Percentiles rank a stretch among this genome's conserved stretches.
These are phyloP conservation scores for Pyracantha coccinea DNA, from an alignment of 331 rosid species.

Conservation along the genomic window DNA sequence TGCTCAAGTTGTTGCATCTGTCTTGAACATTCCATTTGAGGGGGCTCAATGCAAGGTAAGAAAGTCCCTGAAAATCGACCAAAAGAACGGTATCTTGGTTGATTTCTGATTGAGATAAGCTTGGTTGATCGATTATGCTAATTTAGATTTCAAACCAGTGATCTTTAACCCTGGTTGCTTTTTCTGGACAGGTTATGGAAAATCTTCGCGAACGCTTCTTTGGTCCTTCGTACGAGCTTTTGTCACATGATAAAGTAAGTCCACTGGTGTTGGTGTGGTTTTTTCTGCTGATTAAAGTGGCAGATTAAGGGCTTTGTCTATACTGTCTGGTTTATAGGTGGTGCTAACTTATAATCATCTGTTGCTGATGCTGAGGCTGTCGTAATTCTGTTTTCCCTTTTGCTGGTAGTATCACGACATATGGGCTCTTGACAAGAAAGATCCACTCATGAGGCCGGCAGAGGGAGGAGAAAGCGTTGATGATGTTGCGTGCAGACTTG, in stretches of 20 bases:
- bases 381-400: constrained; percentile 5
- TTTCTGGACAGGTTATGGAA: constrained; percentile 38
- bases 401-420: constrained; percentile 48
- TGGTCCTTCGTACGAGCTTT: constrained; percentile 77
- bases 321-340: neutral
- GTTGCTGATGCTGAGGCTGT: neutral
- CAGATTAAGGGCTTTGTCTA: neutral
- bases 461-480: constrained; percentile 90
- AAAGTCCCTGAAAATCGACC: neutral
- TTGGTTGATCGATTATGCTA: neutral
- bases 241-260: constrained; percentile 77
- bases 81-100: neutral
- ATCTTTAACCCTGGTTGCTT: neutral
- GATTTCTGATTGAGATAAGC: neutral
- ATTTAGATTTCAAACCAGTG: neutral
- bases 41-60: constrained; percentile 67
- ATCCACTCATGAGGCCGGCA: constrained; percentile 52
- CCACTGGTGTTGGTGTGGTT: neutral
- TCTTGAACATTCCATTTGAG: constrained; percentile 50
- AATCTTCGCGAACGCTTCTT: constrained; percentile 77
- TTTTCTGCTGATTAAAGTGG: neutral
- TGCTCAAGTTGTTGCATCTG: constrained; percentile 52
- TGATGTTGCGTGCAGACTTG: constrained; percentile 77
- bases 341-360: constrained; percentile 1
- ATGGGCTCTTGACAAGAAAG: constrained; percentile 72